Percentiles rank a stretch among this genome's conserved stretches.
Conservation (phyloP, 805 yeast species). For the Lipomyces spencermartinsiae region DNA sequence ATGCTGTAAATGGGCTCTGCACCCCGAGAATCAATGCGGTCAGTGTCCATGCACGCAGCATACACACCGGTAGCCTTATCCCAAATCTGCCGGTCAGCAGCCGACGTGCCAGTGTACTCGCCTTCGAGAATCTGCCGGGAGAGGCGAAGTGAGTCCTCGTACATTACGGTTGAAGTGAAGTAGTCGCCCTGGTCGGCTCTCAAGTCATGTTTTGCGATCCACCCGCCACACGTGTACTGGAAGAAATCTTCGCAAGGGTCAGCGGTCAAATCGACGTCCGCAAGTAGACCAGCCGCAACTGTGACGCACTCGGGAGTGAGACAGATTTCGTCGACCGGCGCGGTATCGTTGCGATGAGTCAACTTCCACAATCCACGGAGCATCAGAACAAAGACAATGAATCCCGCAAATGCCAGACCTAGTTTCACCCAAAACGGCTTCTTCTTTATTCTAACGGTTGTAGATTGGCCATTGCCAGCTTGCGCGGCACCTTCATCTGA, state of each 20-base stretch:
- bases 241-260: conserved; percentile 37
- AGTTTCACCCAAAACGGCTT: conserved; percentile 26
- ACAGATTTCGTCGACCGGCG: conserved; percentile 20
- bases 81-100: conserved; percentile 33
- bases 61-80: conserved; percentile 37
- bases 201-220: conserved; percentile 35
- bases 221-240: conserved; percentile 37
- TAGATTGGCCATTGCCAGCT: conserved; percentile 15
- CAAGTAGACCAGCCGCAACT: conserved; percentile 34
- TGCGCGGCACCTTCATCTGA: conserved; percentile 33
- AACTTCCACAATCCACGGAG: conserved; percentile 31
- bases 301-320: conserved; percentile 34
- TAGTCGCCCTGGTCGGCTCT: conserved; percentile 34
- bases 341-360: conserved; percentile 16
- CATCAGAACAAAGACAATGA: conserved; percentile 26
- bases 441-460: conserved; percentile 1
- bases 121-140: conserved; percentile 34
- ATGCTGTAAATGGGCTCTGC: conserved; percentile 33
- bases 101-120: conserved; percentile 26
- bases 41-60: conserved; percentile 37
- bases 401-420: conserved; percentile 12
- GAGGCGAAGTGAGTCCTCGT: conserved; percentile 33
- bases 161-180: conserved; percentile 34
- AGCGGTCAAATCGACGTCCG: conserved; percentile 30
- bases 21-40: conserved; percentile 29